Evolutionary conservation across 495 filamentous ascomycete species (phyloP).

Genomic region (Aspergillus egyptiacus): DNA sequence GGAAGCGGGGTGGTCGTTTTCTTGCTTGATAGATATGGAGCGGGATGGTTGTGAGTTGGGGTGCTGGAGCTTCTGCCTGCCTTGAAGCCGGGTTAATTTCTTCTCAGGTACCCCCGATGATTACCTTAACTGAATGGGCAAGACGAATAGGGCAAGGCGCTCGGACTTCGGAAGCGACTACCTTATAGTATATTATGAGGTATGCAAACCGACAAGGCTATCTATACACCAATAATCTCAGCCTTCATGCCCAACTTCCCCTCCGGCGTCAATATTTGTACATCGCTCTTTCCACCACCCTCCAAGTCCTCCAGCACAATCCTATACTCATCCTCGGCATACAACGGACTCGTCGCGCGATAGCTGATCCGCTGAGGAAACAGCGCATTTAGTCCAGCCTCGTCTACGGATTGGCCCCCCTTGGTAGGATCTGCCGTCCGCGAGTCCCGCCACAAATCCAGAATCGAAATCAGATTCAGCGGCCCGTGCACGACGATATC

Average conservation of each 20-base stretch:
- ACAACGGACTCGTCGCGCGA: constrained; percentile 54
- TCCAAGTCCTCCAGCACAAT: constrained; percentile 37
- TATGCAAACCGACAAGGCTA: too few species aligned
- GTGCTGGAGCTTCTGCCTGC: too few species aligned
- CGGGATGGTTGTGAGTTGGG: too few species aligned
- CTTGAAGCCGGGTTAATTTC: too few species aligned
- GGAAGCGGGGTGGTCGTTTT: too few species aligned
- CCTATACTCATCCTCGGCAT: constrained; percentile 49
- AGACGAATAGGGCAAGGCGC: too few species aligned
- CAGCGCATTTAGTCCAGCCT: constrained; percentile 8
- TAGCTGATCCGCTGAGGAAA: constrained; percentile 50
- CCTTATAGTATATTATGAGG: too few species aligned
- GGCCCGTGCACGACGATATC: constrained; percentile 59
- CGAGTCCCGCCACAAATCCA: constrained; percentile 58
- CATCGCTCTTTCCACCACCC: constrained; percentile 20
- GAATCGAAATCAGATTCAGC: constrained; percentile 56
- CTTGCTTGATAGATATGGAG: too few species aligned
- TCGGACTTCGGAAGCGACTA: too few species aligned
- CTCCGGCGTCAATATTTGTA: constrained; percentile 38
- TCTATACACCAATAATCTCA: constrained; percentile 25
- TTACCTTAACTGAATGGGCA: too few species aligned
- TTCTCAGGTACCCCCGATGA: too few species aligned
- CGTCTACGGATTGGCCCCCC: constrained; percentile 2
- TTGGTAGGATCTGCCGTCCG: neutral
- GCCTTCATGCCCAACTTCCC: constrained; percentile 45